These are phyloP conservation scores for Pugionium dolabratum DNA, from an alignment of 345 rosid species.

Conservation along the genomic window DNA sequence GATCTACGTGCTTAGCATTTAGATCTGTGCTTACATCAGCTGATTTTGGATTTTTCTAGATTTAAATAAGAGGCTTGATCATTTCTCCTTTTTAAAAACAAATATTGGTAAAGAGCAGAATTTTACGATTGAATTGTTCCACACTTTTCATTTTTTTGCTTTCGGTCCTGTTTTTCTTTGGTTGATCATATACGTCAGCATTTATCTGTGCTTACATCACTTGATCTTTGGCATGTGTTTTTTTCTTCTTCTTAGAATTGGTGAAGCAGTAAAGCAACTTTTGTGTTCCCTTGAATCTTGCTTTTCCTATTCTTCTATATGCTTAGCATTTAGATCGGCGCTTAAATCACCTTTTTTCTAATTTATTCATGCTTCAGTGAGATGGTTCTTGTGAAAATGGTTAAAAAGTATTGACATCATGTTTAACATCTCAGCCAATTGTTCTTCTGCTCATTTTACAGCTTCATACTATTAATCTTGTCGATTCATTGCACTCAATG, in stretches of 20 bases:
- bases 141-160: neutral
- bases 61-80: neutral
- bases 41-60: neutral
- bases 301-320: slow-evolving; percentile 5
- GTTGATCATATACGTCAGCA: slow-evolving; percentile 27
- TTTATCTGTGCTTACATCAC: slow-evolving; percentile 30
- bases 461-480: neutral
- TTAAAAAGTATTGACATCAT: neutral
- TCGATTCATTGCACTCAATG: neutral
- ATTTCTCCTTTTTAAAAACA: too few species aligned
- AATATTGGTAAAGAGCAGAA: slow-evolving; percentile 4
- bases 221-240: neutral
- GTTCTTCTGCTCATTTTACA: neutral
- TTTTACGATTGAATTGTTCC: neutral
- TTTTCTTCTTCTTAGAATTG: neutral
- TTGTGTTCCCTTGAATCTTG: slow-evolving; percentile 5
- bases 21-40: slow-evolving; percentile 25
- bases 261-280: neutral
- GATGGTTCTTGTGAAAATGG: neutral
- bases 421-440: neutral
- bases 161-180: slow-evolving; percentile 18
- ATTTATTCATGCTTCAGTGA: neutral
- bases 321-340: slow-evolving; percentile 6
- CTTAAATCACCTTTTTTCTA: neutral
- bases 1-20: slow-evolving; percentile 25